phyloP scores from a whole-genome alignment of 495 filamentous ascomycete species.

The Neurospora sp. region DNA sequence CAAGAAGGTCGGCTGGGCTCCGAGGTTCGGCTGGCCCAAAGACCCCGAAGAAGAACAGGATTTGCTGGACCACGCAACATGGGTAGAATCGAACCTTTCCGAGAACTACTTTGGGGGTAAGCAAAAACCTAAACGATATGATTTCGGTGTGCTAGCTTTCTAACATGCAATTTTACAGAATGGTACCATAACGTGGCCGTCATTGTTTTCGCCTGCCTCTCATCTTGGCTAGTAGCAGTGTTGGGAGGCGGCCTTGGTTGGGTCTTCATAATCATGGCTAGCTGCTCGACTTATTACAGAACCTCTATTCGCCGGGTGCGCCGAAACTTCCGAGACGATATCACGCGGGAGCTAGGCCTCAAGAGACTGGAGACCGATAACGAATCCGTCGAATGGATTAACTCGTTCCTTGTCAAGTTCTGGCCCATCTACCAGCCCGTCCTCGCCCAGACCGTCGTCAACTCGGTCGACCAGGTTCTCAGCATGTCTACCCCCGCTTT shows the following conservation, averaged over 20 bases:
- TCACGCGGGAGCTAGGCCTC: conserved; percentile 87
- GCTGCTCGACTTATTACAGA: conserved; percentile 90
- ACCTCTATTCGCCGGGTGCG: conserved; percentile 89
- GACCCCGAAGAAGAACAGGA: conserved; percentile 49
- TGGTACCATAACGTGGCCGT: conserved; percentile 96
- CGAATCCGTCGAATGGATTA: conserved; percentile 97
- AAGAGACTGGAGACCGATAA: conserved; percentile 81
- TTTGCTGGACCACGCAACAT: conserved; percentile 77
- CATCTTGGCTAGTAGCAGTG: conserved; percentile 81
- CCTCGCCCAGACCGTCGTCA: conserved; percentile 82
- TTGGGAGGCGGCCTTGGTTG: conserved; percentile 86
- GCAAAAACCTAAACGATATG: too few relatives aligned
- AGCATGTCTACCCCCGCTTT: conserved; percentile 86
- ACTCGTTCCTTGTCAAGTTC: conserved; percentile 96
- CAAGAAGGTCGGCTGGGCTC: conserved; percentile 76
- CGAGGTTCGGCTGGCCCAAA: conserved; percentile 58
- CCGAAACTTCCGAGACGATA: conserved; percentile 91
- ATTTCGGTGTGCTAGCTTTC: neutral
- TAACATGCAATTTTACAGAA: conserved; percentile 42
- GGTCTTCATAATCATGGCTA: conserved; percentile 86
- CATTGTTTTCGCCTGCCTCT: conserved; percentile 84
- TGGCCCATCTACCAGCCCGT: conserved; percentile 98
- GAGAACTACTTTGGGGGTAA: conserved; percentile 88
- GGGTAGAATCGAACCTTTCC: conserved; percentile 71
- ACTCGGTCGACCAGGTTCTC: conserved; percentile 87